Evolutionary conservation across 2,329 filamentous ascomycete genomes (phyloP).

Genomic region (Verticillium zaregamsianum): DNA sequence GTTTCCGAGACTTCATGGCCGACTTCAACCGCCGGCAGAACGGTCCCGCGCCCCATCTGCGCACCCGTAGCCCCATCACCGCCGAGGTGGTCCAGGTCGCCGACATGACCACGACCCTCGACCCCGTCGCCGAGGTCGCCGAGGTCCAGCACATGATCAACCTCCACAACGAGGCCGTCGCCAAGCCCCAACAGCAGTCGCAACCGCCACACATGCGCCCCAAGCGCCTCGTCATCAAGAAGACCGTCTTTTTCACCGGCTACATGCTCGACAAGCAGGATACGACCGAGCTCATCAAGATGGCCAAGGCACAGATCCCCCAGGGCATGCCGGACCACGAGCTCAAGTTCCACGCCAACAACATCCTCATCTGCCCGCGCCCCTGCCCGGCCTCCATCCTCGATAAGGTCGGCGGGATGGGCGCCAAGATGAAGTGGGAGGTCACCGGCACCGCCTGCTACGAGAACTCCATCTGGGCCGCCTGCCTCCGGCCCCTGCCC

Average conservation of each 20-base stretch:
- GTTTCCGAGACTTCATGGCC: slow-evolving; percentile 79
- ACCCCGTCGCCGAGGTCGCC: slow-evolving; percentile 74
- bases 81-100: slow-evolving; percentile 84
- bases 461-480: slow-evolving; percentile 86
- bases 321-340: slow-evolving; percentile 61
- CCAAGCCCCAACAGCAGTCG: slow-evolving; percentile 20
- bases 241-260: slow-evolving; percentile 85
- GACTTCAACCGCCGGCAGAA: slow-evolving; percentile 63
- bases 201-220: slow-evolving; percentile 29
- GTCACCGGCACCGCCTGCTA: slow-evolving; percentile 71
- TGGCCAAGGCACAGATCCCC: slow-evolving; percentile 57
- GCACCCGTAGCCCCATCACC: slow-evolving; percentile 59
- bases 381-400: slow-evolving; percentile 69
- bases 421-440: slow-evolving; percentile 78
- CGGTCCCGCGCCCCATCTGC: slow-evolving; percentile 30
- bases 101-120: slow-evolving; percentile 68
- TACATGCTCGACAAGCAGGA: slow-evolving; percentile 77
- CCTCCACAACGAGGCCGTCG: slow-evolving; percentile 67
- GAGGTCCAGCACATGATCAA: slow-evolving; percentile 90
- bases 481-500: slow-evolving; percentile 68
- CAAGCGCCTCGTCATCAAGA: slow-evolving; percentile 67
- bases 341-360: slow-evolving; percentile 79
- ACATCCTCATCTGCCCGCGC: slow-evolving; percentile 82
- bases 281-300: slow-evolving; percentile 64
- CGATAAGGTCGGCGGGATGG: slow-evolving; percentile 81